Evolutionary conservation across 2,329 filamentous ascomycete genomes (phyloP).

Genomic region (Knufia petricola): DNA sequence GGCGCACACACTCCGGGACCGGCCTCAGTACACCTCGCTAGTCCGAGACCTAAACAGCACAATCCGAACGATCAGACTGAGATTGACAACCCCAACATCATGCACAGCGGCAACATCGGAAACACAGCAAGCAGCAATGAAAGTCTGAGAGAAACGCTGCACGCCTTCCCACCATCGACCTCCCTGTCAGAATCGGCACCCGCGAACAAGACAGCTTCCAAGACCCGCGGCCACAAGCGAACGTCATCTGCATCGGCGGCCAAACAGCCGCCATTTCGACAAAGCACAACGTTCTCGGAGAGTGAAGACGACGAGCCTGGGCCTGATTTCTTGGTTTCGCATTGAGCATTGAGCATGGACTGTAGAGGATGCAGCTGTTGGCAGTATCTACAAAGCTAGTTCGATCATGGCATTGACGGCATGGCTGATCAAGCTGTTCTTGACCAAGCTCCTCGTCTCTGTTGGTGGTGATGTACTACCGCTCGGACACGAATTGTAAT

Average conservation of each 20-base stretch:
- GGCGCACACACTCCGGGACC: background rate
- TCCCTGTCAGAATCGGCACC: background rate
- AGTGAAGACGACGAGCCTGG: slow-evolving; percentile 23
- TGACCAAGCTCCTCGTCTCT: too few species aligned
- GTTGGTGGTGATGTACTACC: too few species aligned
- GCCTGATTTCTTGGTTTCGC: slow-evolving; percentile 23
- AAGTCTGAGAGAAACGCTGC: slow-evolving; percentile 20
- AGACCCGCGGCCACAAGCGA: background rate
- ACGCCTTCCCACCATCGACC: slow-evolving; percentile 10
- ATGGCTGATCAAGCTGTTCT: too few species aligned
- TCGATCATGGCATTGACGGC: background rate
- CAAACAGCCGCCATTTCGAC: background rate
- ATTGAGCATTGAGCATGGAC: too few species aligned
- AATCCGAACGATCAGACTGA: background rate
- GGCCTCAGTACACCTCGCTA: background rate
- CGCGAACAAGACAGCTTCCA: background rate
- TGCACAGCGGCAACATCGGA: slow-evolving; percentile 3
- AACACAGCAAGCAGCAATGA: slow-evolving; percentile 16
- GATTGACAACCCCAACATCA: background rate
- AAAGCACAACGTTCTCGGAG: slow-evolving; percentile 12
- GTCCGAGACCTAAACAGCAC: slow-evolving; percentile 7
- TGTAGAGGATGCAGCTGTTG: too few species aligned
- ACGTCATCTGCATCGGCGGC: background rate
- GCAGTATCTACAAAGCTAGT: too few species aligned
- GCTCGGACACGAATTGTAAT: too few species aligned